A percentile compares a stretch with the other conserved stretches of the same genome.
phyloP scores from a whole-genome alignment of 2,329 filamentous ascomycete species.

The Neofusicoccum laricinum region DNA sequence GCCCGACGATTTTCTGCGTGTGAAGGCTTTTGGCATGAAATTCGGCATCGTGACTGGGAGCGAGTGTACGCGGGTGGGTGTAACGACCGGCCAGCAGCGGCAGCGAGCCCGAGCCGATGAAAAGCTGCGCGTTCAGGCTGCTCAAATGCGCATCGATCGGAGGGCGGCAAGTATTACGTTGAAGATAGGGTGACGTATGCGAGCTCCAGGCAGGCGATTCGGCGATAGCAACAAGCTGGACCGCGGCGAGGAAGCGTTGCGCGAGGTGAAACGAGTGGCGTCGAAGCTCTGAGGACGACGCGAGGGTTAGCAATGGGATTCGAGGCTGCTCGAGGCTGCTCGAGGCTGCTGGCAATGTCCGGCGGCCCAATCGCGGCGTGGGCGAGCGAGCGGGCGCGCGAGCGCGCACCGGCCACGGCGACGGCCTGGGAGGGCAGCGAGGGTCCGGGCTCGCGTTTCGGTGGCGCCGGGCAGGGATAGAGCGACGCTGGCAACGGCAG shows the following conservation, averaged over 20 bases:
- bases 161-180: background rate
- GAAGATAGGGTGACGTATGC: background rate
- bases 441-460: background rate
- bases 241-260: background rate
- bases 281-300: background rate
- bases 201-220: background rate
- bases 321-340: background rate
- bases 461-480: background rate
- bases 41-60: constrained; percentile 9
- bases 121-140: background rate
- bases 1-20: constrained; percentile 36
- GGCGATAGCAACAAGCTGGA: background rate
- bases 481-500: background rate
- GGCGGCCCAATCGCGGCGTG: background rate
- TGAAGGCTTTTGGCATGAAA: constrained; percentile 26
- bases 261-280: constrained; percentile 3
- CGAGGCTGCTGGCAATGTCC: background rate
- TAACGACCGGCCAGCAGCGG: constrained; percentile 2
- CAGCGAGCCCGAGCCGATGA: constrained; percentile 2
- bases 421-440: background rate
- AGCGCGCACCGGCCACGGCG: background rate
- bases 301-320: background rate
- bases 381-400: background rate
- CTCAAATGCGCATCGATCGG: constrained; percentile 5
- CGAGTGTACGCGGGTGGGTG: background rate